Conservation (phyloP, 2,329 filamentous ascomycete species). For the Ophiostoma montium region DNA sequence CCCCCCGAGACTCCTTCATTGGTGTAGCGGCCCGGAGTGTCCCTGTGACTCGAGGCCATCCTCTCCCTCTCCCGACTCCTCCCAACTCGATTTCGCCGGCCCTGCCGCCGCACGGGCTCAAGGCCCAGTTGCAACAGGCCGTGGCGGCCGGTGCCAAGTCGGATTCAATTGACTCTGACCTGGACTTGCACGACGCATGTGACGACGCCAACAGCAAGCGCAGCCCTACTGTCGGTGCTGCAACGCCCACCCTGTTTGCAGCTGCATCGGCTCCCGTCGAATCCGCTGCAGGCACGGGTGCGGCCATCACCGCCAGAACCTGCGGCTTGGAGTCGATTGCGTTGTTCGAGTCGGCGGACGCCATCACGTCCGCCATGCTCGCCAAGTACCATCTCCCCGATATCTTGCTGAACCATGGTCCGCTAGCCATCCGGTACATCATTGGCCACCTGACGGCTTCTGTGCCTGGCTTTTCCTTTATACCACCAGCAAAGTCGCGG, state of each 20-base stretch:
- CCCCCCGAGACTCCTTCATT: slow-evolving; percentile 56
- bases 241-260: background rate
- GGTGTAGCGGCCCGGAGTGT: slow-evolving; percentile 55
- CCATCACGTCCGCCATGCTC: slow-evolving; percentile 73
- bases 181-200: slow-evolving; percentile 63
- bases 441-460: slow-evolving; percentile 89
- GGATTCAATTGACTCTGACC: slow-evolving; percentile 66
- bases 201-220: slow-evolving; percentile 24
- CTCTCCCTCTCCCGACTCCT: slow-evolving; percentile 75
- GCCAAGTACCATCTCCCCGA: slow-evolving; percentile 82
- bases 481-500: slow-evolving; percentile 78
- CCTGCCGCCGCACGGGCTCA: slow-evolving; percentile 67
- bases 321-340: background rate
- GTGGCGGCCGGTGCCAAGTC: slow-evolving; percentile 27
- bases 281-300: background rate
- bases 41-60: slow-evolving; percentile 46
- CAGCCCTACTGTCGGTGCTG: background rate
- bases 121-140: slow-evolving; percentile 48
- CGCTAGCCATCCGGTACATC: slow-evolving; percentile 85
- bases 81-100: slow-evolving; percentile 90
- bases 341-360: slow-evolving; percentile 57
- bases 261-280: background rate
- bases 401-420: slow-evolving; percentile 79
- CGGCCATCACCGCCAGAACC: background rate
- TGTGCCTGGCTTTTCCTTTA: slow-evolving; percentile 81